Evolutionary conservation across 2,329 filamentous ascomycete genomes (phyloP).

Genomic region (Rugonectria rugulosa): DNA sequence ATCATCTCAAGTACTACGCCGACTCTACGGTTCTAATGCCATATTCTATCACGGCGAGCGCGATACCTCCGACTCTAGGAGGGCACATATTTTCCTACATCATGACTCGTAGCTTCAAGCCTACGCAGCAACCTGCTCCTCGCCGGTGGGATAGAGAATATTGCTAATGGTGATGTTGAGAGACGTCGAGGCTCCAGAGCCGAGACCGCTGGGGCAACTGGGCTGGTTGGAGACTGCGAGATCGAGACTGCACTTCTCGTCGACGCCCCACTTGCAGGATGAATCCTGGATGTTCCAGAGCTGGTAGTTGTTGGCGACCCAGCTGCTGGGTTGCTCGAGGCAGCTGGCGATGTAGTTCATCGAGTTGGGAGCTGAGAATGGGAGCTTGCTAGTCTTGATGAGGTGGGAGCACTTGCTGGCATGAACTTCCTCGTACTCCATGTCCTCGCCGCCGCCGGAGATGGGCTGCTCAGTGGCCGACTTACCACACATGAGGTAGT

Average conservation of each 20-base stretch:
- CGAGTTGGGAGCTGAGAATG: conserved; percentile 63
- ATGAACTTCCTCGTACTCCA: conserved; percentile 58
- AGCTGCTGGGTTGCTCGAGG: conserved; percentile 53
- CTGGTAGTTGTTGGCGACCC: conserved; percentile 60
- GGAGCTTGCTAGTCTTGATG: conserved; percentile 58
- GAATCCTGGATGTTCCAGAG: conserved; percentile 63
- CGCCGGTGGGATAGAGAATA: conserved; percentile 60
- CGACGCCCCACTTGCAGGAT: conserved; percentile 56
- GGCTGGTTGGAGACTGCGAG: conserved; percentile 60
- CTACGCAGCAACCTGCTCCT: too few species aligned
- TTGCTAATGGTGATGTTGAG: conserved; percentile 54
- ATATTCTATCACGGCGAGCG: too few species aligned
- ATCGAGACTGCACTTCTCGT: conserved; percentile 60
- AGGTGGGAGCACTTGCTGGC: conserved; percentile 58
- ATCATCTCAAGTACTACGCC: too few species aligned
- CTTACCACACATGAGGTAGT: conserved; percentile 61
- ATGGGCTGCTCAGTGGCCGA: conserved; percentile 55
- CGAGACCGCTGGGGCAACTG: conserved; percentile 50
- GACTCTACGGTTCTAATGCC: too few species aligned
- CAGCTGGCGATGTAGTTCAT: conserved; percentile 62
- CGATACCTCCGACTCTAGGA: too few species aligned
- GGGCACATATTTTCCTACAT: too few species aligned
- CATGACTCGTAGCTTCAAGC: too few species aligned
- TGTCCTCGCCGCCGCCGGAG: conserved; percentile 57
- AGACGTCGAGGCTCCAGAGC: conserved; percentile 45